phyloP scores from a whole-genome alignment of 768 basidiomycete species.

The Podaxis sp. region DNA sequence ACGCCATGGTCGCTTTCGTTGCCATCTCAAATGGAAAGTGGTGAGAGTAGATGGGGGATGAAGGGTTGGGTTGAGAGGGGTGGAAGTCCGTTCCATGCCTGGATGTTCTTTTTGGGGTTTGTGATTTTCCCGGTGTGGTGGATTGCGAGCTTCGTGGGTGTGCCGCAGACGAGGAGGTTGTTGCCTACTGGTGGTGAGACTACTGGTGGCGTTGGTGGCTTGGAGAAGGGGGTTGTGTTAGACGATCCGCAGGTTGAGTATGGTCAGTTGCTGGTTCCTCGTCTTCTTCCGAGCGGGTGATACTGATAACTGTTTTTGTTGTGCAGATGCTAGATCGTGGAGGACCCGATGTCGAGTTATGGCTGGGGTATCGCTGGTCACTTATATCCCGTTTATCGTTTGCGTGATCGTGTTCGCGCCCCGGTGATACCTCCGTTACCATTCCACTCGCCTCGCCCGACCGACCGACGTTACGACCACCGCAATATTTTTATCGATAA shows the following conservation, averaged over 20 bases:
- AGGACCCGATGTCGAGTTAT: constrained; percentile 74
- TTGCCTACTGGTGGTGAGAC: constrained; percentile 36
- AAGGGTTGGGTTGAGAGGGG: constrained; percentile 44
- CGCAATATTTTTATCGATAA: constrained; percentile 12
- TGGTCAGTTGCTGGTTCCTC: constrained; percentile 43
- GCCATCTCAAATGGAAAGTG: constrained; percentile 30
- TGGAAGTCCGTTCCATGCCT: constrained; percentile 68
- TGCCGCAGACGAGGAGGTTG: constrained; percentile 63
- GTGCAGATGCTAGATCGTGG: constrained; percentile 70
- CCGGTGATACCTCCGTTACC: constrained; percentile 22
- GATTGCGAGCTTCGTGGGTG: constrained; percentile 47
- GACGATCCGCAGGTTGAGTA: constrained; percentile 81
- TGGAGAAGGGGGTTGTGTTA: constrained; percentile 69
- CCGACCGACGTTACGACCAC: background rate
- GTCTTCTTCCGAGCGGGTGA: background rate
- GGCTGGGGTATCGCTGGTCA: constrained; percentile 64
- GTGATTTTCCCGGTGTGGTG: constrained; percentile 66
- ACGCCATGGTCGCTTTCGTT: constrained; percentile 66
- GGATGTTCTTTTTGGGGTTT: constrained; percentile 80
- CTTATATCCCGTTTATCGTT: constrained; percentile 79
- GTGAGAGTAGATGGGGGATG: constrained; percentile 31
- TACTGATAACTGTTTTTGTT: background rate
- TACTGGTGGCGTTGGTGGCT: constrained; percentile 22
- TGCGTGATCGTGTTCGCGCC: constrained; percentile 65
- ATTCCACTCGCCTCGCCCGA: background rate